Percentiles rank a stretch among this genome's conserved stretches.
Conservation (phyloP, 108 stramenopile species). For the Nitzschia putrida region DNA sequence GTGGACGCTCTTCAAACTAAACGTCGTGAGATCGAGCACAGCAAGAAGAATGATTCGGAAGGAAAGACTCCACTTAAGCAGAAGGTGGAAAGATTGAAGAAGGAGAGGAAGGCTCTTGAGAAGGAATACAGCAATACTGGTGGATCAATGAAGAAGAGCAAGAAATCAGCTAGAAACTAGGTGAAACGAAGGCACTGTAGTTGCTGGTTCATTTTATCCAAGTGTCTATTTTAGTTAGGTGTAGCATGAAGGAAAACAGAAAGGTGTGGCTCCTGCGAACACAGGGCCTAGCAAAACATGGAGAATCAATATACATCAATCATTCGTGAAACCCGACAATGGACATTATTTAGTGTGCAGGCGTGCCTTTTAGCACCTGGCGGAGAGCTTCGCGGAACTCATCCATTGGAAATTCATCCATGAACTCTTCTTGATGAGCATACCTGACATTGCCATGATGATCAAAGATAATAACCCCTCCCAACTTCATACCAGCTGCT, state of each 20-base stretch:
- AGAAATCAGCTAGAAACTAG: constrained; percentile 13
- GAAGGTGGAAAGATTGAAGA: constrained; percentile 72
- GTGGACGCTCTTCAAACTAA: constrained; percentile 77
- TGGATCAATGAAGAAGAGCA: constrained; percentile 60
- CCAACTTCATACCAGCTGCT: constrained; percentile 48
- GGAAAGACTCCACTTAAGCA: constrained; percentile 70
- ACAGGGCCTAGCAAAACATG: no score
- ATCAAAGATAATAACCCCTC: constrained; percentile 45
- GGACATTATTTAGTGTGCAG: neutral
- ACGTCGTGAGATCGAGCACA: constrained; percentile 71
- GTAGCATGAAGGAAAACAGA: no score
- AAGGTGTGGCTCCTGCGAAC: no score
- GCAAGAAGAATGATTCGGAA: constrained; percentile 52
- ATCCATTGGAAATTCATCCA: constrained; percentile 23
- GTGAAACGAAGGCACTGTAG: neutral
- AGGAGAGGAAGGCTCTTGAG: constrained; percentile 54
- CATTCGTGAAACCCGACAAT: no score
- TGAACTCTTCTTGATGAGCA: constrained; percentile 38
- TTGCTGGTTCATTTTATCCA: no score
- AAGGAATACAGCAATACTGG: constrained; percentile 49
- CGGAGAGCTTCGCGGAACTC: constrained; percentile 21
- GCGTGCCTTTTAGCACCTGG: neutral
- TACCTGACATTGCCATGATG: constrained; percentile 19
- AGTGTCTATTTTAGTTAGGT: no score
- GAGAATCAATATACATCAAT: no score